Conservation (phyloP, 352 stramenopile species). For the Globisporangium recalcitrans region DNA sequence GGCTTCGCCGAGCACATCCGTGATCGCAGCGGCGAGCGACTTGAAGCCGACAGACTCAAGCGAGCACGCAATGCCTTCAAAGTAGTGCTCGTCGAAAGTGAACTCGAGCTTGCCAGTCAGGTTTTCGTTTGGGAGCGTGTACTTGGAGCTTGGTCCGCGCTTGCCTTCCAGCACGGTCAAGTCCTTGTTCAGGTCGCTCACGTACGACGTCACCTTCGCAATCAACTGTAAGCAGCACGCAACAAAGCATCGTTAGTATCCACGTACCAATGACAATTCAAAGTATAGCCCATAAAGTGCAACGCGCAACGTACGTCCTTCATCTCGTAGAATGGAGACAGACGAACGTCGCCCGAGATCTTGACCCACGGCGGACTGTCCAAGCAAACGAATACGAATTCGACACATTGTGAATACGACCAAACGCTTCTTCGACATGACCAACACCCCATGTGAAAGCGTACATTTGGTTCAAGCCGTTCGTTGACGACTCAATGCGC, state of each 20-base stretch:
- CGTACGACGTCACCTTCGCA: slow-evolving; percentile 74
- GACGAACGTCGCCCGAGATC: slow-evolving; percentile 86
- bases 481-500: slow-evolving; percentile 72
- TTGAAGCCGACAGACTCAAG: slow-evolving; percentile 88
- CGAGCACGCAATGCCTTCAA: slow-evolving; percentile 91
- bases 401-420: not conserved
- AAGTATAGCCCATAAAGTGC: too few species aligned
- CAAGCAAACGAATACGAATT: not conserved
- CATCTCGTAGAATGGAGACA: slow-evolving; percentile 92
- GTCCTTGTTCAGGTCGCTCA: slow-evolving; percentile 84
- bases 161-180: slow-evolving; percentile 74
- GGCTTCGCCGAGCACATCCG: slow-evolving; percentile 64
- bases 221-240: slow-evolving; percentile 42
- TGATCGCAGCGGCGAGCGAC: slow-evolving; percentile 75
- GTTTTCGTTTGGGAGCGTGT: slow-evolving; percentile 80
- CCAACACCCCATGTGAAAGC: not conserved
- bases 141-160: slow-evolving; percentile 89
- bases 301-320: slow-evolving; percentile 80
- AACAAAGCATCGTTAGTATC: slow-evolving; percentile 2
- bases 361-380: slow-evolving; percentile 84
- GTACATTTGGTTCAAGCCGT: slow-evolving; percentile 83
- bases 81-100: slow-evolving; percentile 72
- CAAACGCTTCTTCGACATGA: not conserved
- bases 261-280: slow-evolving; percentile 3
- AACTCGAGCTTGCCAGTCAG: slow-evolving; percentile 83